phyloP scores from a whole-genome alignment of 2,329 filamentous ascomycete species.

The Apiospora hydei region DNA sequence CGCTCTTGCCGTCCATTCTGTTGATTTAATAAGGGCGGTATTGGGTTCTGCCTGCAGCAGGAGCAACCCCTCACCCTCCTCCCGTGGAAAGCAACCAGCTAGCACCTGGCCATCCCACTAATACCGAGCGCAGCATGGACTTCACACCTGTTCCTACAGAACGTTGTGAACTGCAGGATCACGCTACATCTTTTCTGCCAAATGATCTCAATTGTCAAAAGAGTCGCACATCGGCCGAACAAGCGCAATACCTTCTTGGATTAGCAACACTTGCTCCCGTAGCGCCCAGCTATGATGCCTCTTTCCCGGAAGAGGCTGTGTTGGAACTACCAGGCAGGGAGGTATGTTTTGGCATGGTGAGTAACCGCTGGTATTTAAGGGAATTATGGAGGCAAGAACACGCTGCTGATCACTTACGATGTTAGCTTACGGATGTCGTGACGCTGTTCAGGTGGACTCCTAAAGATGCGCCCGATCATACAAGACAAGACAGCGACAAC shows the following conservation, averaged over 20 bases:
- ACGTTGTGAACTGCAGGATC: background rate
- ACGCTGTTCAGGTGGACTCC: background rate
- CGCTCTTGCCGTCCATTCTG: background rate
- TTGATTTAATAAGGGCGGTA: background rate
- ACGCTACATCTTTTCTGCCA: background rate
- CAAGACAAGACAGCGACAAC: background rate
- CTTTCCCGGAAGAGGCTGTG: background rate
- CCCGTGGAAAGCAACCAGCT: background rate
- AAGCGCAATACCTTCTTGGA: background rate
- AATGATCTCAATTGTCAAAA: background rate
- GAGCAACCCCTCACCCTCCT: background rate
- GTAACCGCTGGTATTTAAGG: background rate
- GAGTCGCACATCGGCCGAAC: background rate
- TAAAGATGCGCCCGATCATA: background rate
- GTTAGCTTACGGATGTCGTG: background rate
- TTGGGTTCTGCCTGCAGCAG: background rate
- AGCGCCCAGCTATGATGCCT: background rate
- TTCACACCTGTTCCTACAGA: background rate
- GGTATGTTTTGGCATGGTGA: background rate
- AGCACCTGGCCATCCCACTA: background rate
- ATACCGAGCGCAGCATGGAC: background rate
- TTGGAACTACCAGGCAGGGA: background rate
- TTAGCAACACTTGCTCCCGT: background rate
- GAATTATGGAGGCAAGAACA: background rate
- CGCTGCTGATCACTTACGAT: background rate